phyloP scores from a whole-genome alignment of 208 protist genomes.

The Herpetomonas samuelpessoai region DNA sequence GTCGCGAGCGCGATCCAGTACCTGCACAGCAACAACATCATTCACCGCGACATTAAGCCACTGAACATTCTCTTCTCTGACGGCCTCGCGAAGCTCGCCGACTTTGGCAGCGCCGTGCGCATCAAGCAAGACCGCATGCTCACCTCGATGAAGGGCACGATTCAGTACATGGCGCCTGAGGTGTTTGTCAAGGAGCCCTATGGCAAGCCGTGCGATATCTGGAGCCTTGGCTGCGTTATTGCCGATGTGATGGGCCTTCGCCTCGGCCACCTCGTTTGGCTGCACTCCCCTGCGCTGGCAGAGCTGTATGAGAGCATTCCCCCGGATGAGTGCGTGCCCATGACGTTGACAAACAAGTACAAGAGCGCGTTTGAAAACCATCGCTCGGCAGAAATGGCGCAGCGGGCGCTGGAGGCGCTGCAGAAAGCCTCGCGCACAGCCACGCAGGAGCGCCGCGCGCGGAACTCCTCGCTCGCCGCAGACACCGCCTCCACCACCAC shows the following conservation, averaged over 20 bases:
- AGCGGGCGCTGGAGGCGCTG: conserved; percentile 40
- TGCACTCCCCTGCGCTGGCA: conserved; percentile 64
- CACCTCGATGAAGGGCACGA: conserved; percentile 75
- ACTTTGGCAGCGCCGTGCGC: conserved; percentile 71
- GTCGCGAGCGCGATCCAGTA: conserved; percentile 61
- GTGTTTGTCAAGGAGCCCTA: conserved; percentile 82
- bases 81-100: conserved; percentile 74
- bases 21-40: conserved; percentile 63
- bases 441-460: conserved; percentile 20
- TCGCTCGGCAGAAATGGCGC: conserved; percentile 30
- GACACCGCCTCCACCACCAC: neutral
- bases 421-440: conserved; percentile 27
- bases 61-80: conserved; percentile 74
- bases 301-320: conserved; percentile 61
- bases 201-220: conserved; percentile 78
- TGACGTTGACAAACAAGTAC: conserved; percentile 48
- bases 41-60: conserved; percentile 86
- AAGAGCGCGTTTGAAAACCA: conserved; percentile 38
- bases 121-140: conserved; percentile 40
- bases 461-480: neutral
- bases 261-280: conserved; percentile 62
- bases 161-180: conserved; percentile 85
- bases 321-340: conserved; percentile 35
- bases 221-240: conserved; percentile 79
- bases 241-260: conserved; percentile 72